Evolutionary conservation across 768 basidiomycete genomes (phyloP).

Genomic region (Russula sp.): DNA sequence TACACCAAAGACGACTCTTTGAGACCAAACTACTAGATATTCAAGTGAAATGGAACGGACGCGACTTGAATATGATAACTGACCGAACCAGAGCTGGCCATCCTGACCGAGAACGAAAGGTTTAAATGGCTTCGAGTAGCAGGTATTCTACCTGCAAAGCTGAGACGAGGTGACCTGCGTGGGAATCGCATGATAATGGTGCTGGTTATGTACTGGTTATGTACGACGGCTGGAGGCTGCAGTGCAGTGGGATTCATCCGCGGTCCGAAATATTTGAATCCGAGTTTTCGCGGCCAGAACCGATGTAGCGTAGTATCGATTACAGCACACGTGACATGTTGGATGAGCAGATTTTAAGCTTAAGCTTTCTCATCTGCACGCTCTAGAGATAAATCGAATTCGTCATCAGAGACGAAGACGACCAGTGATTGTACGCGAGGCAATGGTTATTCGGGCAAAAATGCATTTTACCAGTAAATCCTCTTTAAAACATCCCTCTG

Average conservation of each 20-base stretch:
- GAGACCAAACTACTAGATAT: constrained; percentile 38
- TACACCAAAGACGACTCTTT: constrained; percentile 75
- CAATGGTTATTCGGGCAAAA: no score
- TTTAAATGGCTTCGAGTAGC: not conserved
- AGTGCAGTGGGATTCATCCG: not conserved
- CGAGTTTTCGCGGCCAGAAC: no score
- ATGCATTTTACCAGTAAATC: not conserved
- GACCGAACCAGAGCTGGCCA: constrained; percentile 19
- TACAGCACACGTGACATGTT: no score
- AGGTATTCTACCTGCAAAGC: constrained; percentile 2
- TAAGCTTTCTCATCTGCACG: no score
- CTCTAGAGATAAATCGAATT: no score
- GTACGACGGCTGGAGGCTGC: not conserved
- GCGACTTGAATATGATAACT: not conserved
- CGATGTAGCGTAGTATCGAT: no score
- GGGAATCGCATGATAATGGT: constrained; percentile 12
- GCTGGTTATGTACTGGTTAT: not conserved
- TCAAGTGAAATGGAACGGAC: constrained; percentile 2
- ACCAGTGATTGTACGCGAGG: no score
- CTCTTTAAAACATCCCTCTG: not conserved
- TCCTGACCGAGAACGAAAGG: constrained; percentile 7
- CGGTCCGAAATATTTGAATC: not conserved
- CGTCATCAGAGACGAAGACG: no score
- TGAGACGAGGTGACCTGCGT: constrained; percentile 2
- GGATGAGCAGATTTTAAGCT: no score